Evolutionary conservation across 495 filamentous ascomycete genomes (phyloP), one percentile per base, ranked within the genome.

Genomic region (Chlorociboria aeruginascens): DNA sequence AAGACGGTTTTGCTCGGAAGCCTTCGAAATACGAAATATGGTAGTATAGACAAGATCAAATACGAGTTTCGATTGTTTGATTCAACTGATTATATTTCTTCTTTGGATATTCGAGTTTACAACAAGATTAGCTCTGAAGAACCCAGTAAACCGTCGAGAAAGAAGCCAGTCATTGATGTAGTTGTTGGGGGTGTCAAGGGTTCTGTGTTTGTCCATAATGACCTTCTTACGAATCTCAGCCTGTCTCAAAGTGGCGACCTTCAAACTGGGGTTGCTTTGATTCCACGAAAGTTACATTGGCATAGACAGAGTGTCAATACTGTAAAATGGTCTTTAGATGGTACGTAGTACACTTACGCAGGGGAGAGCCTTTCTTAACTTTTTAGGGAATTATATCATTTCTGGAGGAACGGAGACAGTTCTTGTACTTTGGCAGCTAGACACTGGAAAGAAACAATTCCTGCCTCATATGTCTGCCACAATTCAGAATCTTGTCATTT

Each of bases 391-490:
- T 56, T 98, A 98, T 59, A 62, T 97, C 31, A 81, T 98, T 31
- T 97, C 92, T 35, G 92, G 92, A 49, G 93, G 92, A 8, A 73
- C 77, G 10, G 92, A 97, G 63, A 87, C 86, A 1, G 88, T 92
- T 4, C 67, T 99, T 41, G 85, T 96, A 12, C 65, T 95, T n/a
- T 99, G 89, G 89, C 92, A 99, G 61, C 65, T 97, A 14, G 86
- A 92, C 50, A 95, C 90, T 1, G 79, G 78, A 30, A 78, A 78
- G 50, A 77, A 77, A 54, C 81, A 90, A 55, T 83, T 76, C 61
- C 66, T 99, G 7, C 92, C 92, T 1, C 89, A 99, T 71, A 73
- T 99, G 33, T 82, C 83, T 7, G 82, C 87, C 6, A 71, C 79
- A 6, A 84, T 99, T 29, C 80, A 87, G 59, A 85, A 81, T 57